Evolutionary conservation across 148 eudicot genomes (phyloP).

Genomic region (Rhododendron ovatum): DNA sequence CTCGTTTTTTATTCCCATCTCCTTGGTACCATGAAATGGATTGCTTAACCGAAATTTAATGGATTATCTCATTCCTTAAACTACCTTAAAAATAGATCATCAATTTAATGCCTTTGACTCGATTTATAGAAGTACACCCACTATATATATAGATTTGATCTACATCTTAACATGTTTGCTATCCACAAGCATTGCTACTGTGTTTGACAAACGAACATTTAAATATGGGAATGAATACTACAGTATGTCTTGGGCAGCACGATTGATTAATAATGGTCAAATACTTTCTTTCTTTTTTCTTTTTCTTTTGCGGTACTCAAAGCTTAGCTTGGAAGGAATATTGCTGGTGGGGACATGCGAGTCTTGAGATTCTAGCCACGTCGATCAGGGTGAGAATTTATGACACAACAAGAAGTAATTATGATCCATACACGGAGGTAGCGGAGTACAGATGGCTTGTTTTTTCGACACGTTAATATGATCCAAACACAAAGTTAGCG

Average conservation of each 20-base stretch:
- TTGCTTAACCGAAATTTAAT: no score
- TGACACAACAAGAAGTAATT: no score
- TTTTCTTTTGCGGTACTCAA: neutral
- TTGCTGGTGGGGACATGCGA: neutral
- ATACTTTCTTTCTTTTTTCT: neutral
- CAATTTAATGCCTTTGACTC: neutral
- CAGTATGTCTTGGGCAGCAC: neutral
- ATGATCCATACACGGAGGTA: no score
- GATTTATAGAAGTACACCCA: neutral
- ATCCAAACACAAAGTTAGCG: neutral
- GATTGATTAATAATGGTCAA: neutral
- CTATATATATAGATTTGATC: no score
- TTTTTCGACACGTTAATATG: neutral
- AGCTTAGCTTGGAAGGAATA: neutral
- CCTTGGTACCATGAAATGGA: no score
- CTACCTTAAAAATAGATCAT: neutral
- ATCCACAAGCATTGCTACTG: neutral
- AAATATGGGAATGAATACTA: neutral
- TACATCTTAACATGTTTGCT: no score
- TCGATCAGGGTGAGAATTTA: neutral
- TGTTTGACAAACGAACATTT: neutral
- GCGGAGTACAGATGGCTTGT: no score
- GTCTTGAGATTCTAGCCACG: neutral
- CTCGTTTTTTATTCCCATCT: no score
- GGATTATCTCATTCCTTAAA: no score